Base-by-base conservation (phyloP, 768 basidiomycete genomes). In the Rickenella mellea region DNA sequence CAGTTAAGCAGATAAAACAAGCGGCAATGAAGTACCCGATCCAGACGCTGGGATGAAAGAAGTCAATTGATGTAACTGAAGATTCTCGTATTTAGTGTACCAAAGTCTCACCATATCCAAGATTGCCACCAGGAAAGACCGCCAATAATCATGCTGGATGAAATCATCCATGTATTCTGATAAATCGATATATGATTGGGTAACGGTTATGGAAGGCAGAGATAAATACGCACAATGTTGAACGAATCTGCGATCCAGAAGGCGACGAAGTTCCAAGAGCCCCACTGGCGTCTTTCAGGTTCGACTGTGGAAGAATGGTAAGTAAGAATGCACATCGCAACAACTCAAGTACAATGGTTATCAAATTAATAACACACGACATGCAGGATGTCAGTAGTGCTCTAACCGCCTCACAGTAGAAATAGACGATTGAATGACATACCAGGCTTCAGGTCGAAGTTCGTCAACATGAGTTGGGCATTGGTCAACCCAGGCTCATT, bases 81-180 rank as follows among this genome's bases (percentile, higher is more conserved):
- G 21, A 29, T 22, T 10, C 9, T 36, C 19, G 19, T 19, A 36
- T 19, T 36, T 15, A 30, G 10, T 22, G 12, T 22, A 15, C 15
- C 19, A 15, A 9, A 19, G 19, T 17, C 33, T 36, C 24, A 36
- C 33, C 80, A 86, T 40, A 89, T 69, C 82, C 86, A 84, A 12
- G 86, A 79, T 56, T 87, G 81, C 83, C 83, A 88, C 83, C 83
- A 87, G 0, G 79, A 79, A 24, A 87, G 69, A 3, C 80, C 80
- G 22, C 77, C 60, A 47, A 80, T 74, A 25, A 80, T 70, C 82
- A 85, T 83, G 10, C 80, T 78, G 22, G 80, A 82, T 0, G 71
- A 80, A 45, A 84, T 83, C 80, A 80, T 80, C 81, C 78, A 83
- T 45, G 78, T 82, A 42, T n/a, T 47, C 26, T 33, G 25, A 7